Evolutionary conservation across 371 early-diverging fungal species (phyloP).

Genomic region (Mucor piriformis): DNA sequence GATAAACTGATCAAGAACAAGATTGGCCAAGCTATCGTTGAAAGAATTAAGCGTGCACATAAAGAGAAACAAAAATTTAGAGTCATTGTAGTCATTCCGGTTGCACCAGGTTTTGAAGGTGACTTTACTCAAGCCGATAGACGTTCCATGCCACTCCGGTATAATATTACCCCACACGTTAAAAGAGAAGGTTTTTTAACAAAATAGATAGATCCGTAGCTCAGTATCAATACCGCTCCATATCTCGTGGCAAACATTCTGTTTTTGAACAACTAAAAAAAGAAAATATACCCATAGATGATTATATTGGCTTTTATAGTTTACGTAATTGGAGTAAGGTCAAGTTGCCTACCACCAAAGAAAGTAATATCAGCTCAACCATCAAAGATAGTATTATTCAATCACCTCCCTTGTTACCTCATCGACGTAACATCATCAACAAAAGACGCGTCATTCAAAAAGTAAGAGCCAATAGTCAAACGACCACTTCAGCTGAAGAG

Average conservation of each 20-base stretch:
- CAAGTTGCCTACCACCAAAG: slow-evolving; percentile 7
- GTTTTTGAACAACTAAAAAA: slow-evolving; percentile 62
- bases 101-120: slow-evolving; percentile 89
- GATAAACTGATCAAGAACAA: slow-evolving; percentile 50
- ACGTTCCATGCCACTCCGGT: slow-evolving; percentile 46
- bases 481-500: slow-evolving; percentile 12
- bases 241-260: slow-evolving; percentile 77
- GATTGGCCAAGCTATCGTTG: slow-evolving; percentile 69
- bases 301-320: slow-evolving; percentile 81
- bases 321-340: slow-evolving; percentile 71
- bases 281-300: slow-evolving; percentile 65
- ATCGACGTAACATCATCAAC: background rate
- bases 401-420: background rate
- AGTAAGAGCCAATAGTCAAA: slow-evolving; percentile 5
- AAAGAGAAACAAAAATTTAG: slow-evolving; percentile 67
- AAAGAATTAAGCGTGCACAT: slow-evolving; percentile 81
- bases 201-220: slow-evolving; percentile 68
- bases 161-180: no score
- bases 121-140: slow-evolving; percentile 66
- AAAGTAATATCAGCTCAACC: background rate
- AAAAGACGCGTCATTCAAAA: background rate
- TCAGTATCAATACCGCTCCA: slow-evolving; percentile 82
- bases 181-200: background rate
- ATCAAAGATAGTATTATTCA: background rate
- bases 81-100: slow-evolving; percentile 86